Evolutionary conservation across 805 yeast species (phyloP).

Genomic region (Torulaspora microellipsoides): DNA sequence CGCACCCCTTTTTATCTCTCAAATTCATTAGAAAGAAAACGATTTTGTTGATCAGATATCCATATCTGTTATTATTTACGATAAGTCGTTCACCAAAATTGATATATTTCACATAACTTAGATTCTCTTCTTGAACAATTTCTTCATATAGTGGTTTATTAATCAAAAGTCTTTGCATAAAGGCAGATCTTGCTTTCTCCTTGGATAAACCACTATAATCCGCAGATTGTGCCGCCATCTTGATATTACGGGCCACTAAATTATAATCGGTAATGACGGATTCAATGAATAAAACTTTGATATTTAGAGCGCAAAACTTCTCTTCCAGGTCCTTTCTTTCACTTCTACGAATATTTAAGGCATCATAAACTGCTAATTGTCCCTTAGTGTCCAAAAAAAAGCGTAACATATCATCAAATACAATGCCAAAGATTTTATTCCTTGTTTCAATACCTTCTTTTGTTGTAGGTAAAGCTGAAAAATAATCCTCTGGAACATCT

Average conservation of each 20-base stretch:
- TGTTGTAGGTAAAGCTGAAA: slow-evolving; percentile 49
- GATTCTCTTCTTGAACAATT: slow-evolving; percentile 50
- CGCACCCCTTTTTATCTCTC: slow-evolving; percentile 79
- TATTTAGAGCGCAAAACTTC: slow-evolving; percentile 50
- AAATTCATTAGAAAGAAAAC: slow-evolving; percentile 90
- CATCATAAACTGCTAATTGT: slow-evolving; percentile 95
- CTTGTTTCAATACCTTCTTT: slow-evolving; percentile 50
- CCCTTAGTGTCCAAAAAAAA: slow-evolving; percentile 77
- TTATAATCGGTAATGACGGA: slow-evolving; percentile 71
- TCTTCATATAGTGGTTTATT: slow-evolving; percentile 71
- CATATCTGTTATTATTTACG: slow-evolving; percentile 75
- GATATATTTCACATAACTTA: slow-evolving; percentile 78
- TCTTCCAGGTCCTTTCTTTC: slow-evolving; percentile 59
- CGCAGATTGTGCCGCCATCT: slow-evolving; percentile 81
- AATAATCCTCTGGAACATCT: slow-evolving; percentile 64
- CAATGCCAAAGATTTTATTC: slow-evolving; percentile 53
- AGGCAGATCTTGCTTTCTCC: slow-evolving; percentile 70
- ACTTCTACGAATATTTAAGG: slow-evolving; percentile 75
- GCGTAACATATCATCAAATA: slow-evolving; percentile 61
- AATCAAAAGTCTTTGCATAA: slow-evolving; percentile 61
- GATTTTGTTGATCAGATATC: slow-evolving; percentile 85
- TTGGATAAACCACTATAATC: slow-evolving; percentile 79
- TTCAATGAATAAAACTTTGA: slow-evolving; percentile 84
- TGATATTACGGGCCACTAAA: slow-evolving; percentile 68
- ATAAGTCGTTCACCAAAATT: slow-evolving; percentile 86